Percentiles rank a stretch among this genome's conserved stretches.
These are phyloP conservation scores for Nissolia schottii DNA, from an alignment of 306 rosid genomes.

Conservation along the genomic window DNA sequence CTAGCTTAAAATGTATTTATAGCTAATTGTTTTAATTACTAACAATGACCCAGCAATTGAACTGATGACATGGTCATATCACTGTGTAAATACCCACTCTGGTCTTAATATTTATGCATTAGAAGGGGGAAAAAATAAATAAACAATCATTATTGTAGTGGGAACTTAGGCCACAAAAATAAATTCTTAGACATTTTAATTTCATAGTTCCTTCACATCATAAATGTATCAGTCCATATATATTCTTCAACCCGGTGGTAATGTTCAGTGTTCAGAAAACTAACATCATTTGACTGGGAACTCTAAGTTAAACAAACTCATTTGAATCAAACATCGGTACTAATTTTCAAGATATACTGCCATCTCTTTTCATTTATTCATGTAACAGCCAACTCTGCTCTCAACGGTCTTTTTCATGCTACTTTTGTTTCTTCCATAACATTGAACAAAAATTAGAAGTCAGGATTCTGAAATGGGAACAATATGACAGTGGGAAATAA, in stretches of 20 bases:
- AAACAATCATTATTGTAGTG: not conserved
- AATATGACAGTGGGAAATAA: not conserved
- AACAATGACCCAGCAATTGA: not conserved
- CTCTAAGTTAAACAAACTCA: not conserved
- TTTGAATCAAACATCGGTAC: not conserved
- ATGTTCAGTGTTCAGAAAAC: not conserved
- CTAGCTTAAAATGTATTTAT: not conserved
- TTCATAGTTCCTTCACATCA: not conserved
- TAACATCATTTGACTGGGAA: not conserved
- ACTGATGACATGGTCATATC: not conserved
- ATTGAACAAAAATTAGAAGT: not conserved
- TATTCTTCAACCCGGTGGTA: not conserved
- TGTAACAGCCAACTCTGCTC: not conserved
- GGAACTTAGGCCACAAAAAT: not conserved
- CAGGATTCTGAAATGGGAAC: not conserved
- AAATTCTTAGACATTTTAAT: not conserved
- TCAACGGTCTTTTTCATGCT: not conserved
- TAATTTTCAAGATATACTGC: not conserved
- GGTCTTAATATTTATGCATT: not conserved
- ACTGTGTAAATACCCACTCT: not conserved
- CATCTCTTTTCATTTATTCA: slow-evolving; percentile 3
- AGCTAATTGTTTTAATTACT: not conserved
- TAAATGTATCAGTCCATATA: not conserved
- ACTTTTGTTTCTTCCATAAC: not conserved
- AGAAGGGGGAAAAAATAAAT: not conserved